Evolutionary conservation across 2,329 filamentous ascomycete genomes (phyloP).

Genomic region (Ceratocystis smalleyi): DNA sequence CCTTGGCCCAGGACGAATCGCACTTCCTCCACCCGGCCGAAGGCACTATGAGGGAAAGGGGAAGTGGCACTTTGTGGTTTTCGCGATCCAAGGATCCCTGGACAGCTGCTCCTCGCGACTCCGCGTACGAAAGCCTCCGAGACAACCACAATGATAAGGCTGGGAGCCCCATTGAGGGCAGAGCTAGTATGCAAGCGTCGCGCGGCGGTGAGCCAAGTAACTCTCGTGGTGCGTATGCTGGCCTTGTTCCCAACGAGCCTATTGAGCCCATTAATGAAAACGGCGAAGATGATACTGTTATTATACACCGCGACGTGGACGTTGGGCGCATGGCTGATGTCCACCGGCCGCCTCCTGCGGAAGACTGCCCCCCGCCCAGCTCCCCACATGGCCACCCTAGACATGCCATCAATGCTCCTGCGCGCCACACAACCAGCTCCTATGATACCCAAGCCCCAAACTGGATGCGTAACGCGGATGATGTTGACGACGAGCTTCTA

Average conservation of each 20-base stretch:
- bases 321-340: conserved; percentile 7
- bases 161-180: conserved; percentile 22
- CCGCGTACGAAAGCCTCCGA: conserved; percentile 30
- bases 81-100: conserved; percentile 15
- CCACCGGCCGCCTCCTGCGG: conserved; percentile 11
- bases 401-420: neutral
- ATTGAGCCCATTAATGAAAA: conserved; percentile 22
- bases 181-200: conserved; percentile 18
- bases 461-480: conserved; percentile 32
- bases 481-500: conserved; percentile 40
- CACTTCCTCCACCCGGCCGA: conserved; percentile 27
- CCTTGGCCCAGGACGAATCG: conserved; percentile 34
- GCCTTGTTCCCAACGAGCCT: conserved; percentile 15
- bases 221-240: conserved; percentile 17
- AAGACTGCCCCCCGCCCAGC: neutral
- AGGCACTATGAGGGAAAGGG: conserved; percentile 29
- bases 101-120: conserved; percentile 18
- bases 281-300: conserved; percentile 35
- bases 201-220: conserved; percentile 11
- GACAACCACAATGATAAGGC: conserved; percentile 22
- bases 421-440: neutral
- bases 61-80: conserved; percentile 24
- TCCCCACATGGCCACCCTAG: neutral
- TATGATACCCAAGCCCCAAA: conserved; percentile 22
- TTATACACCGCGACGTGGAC: conserved; percentile 18